Evolutionary conservation across 1,284 basidiomycete species (phyloP), one percentile per base, ranked within the genome.

Genomic region (Spongispora temasekensis): DNA sequence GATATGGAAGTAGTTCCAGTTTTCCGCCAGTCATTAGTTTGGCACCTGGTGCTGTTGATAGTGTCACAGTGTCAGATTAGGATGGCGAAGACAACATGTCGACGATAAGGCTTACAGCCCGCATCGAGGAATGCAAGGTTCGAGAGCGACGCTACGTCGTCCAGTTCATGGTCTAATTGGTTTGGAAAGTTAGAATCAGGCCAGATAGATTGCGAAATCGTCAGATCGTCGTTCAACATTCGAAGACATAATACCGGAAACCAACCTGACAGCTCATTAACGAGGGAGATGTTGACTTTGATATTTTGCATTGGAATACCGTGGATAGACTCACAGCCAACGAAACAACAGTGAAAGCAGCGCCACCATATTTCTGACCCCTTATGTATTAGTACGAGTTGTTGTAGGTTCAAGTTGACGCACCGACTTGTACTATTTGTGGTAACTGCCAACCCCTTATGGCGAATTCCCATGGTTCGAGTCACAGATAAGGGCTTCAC

Each of bases 21-120:
- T 52, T 59, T 42, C 58, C 58, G n/a, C 58, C 57, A 2, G 57
- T 60, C 13, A 59, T 23, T n/a, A 59, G 19, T 23, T 28, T 52
- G 57, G 17, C n/a, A 1, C 7, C 58, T 10, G 57, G 48, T 2
- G 58, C 58, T 60, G 31, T 32, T 7, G 4, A 17, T 13, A 4
- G n/a, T 15, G 9, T 8, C n/a, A 8, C n/a, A 10, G 19, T 12
- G 10, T 17, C n/a, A n/a, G n/a, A n/a, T 5, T 4, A 44, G 27
- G n/a, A 9, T 21, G 8, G 30, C 27, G 28, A 52, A 31, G 15
- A 4, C 9, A 21, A n/a, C 19, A 15, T 21, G 8, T 56, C 12
- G 27, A 31, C 23, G n/a, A n/a, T n/a, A n/a, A n/a, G 21, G 19
- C 58, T 51, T 30, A 59, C 57, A 59, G 4, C 19, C 32, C 9